Evolutionary conservation across 2,329 filamentous ascomycete species (phyloP).

Genomic region (Penicillium sp.): DNA sequence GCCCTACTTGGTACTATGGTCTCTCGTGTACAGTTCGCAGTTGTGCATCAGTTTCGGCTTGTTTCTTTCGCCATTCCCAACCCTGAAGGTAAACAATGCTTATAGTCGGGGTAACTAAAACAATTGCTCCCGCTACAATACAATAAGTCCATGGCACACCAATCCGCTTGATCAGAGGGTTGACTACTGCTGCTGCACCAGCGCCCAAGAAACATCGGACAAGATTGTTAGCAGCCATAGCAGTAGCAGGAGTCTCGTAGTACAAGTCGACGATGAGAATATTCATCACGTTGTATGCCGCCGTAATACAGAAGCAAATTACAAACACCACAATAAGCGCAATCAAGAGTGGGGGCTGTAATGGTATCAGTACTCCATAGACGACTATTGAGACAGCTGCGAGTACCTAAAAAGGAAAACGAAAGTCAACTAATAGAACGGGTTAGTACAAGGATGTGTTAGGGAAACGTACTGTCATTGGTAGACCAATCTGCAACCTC

Average conservation of each 20-base stretch:
- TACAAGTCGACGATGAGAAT: conserved; percentile 49
- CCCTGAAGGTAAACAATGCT: conserved; percentile 21
- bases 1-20: neutral
- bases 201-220: conserved; percentile 36
- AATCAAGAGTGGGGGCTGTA: conserved; percentile 23
- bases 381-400: conserved; percentile 11
- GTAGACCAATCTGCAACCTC: conserved; percentile 35
- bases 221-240: conserved; percentile 38
- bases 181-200: conserved; percentile 27
- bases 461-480: conserved; percentile 18
- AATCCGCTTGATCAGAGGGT: conserved; percentile 21
- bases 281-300: conserved; percentile 45
- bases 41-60: conserved; percentile 1
- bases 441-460: neutral
- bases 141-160: conserved; percentile 22
- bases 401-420: conserved; percentile 10
- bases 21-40: neutral
- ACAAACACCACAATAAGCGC: conserved; percentile 35
- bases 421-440: neutral
- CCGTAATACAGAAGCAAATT: conserved; percentile 39
- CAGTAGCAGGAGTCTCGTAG: conserved; percentile 31
- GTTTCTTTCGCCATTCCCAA: conserved; percentile 20
- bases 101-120: conserved; percentile 17
- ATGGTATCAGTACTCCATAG: conserved; percentile 14
- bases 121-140: conserved; percentile 13